Evolutionary conservation across 1,139 yeast species (phyloP), one percentile per base, ranked within the genome.

Genomic region (Yamadazyma buinensis): DNA sequence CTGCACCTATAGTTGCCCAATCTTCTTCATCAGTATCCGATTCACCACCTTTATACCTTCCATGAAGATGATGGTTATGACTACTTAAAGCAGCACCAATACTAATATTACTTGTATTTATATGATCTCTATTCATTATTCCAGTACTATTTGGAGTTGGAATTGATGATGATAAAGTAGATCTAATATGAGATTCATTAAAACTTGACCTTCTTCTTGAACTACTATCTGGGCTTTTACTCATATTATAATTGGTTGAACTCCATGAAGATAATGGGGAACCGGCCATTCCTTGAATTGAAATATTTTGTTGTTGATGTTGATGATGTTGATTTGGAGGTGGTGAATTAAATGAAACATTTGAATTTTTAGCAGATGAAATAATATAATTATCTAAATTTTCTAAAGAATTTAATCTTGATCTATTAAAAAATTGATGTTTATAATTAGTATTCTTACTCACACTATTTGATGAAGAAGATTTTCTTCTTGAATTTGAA

Each of bases 1-100:
- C 82, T 0, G 96, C 87, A 1, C 96, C 97, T 35, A 88, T 82
- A 0, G 87, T 66, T 42, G 80, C 85, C 97, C 97, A 88, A 59
- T 88, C 97, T 56, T 88, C 97, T 53, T 90, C 97, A 58, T 88
- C 97, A 0, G 95, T 86, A 49, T 85, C 73, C 34, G 66, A 59
- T 32, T 46, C 44, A 27, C 40, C 47, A 32, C 23, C 33, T 20
- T 32, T 29, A n/a, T 20, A 12, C n/a, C n/a, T n/a, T 5, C 19
- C 19, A 17, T 17, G 19, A 5, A 5, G 5, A 17, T 17, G 19
- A n/a, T 13, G 14, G n/a, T 20, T 25, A 15, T 14, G 5, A 15
- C 11, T 15, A 25, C 12, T 28, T 10, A 11, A 5, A 17, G 7
- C 19, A 17, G 19, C 19, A 17, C 19, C 19, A 17, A 17, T 17